Conservation (phyloP, 2,329 filamentous ascomycete species). For the Coleophoma eucalyptorum region DNA sequence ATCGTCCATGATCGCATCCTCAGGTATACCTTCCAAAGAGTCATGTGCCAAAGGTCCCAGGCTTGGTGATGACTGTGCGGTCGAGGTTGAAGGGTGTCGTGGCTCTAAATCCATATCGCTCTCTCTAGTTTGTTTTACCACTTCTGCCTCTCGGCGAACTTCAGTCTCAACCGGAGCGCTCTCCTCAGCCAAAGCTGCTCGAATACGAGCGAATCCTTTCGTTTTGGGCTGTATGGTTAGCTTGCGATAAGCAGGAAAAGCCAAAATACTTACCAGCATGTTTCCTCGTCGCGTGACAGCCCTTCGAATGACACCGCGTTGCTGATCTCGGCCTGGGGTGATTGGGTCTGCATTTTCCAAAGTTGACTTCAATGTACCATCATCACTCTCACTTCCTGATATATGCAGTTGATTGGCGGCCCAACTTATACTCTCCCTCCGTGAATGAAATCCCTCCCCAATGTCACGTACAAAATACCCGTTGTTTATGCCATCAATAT, state of each 20-base stretch:
- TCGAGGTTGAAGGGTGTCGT: slow-evolving; percentile 39
- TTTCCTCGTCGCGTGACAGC: slow-evolving; percentile 85
- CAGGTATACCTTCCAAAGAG: slow-evolving; percentile 66
- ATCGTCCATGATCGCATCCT: slow-evolving; percentile 64
- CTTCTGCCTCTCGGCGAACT: slow-evolving; percentile 86
- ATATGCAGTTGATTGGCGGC: slow-evolving; percentile 87
- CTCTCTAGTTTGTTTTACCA: slow-evolving; percentile 91
- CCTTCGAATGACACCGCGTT: slow-evolving; percentile 74
- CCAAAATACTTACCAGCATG: slow-evolving; percentile 61
- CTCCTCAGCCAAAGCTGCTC: slow-evolving; percentile 86
- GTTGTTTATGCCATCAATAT: slow-evolving; percentile 20
- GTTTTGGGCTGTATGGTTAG: slow-evolving; percentile 74
- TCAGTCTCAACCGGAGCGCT: slow-evolving; percentile 84
- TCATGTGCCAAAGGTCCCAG: slow-evolving; percentile 54
- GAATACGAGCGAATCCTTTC: slow-evolving; percentile 90
- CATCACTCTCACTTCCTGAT: slow-evolving; percentile 75
- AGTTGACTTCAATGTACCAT: slow-evolving; percentile 50
- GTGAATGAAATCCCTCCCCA: slow-evolving; percentile 46
- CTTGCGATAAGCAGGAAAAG: not conserved
- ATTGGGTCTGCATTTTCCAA: slow-evolving; percentile 32
- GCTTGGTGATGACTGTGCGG: slow-evolving; percentile 66
- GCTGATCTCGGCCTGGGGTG: slow-evolving; percentile 47
- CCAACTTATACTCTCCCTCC: slow-evolving; percentile 86
- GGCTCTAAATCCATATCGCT: slow-evolving; percentile 67
- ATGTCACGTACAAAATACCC: slow-evolving; percentile 52